phyloP scores from a whole-genome alignment of 169 alveolate genomes.

The Plasmodium vivax region DNA sequence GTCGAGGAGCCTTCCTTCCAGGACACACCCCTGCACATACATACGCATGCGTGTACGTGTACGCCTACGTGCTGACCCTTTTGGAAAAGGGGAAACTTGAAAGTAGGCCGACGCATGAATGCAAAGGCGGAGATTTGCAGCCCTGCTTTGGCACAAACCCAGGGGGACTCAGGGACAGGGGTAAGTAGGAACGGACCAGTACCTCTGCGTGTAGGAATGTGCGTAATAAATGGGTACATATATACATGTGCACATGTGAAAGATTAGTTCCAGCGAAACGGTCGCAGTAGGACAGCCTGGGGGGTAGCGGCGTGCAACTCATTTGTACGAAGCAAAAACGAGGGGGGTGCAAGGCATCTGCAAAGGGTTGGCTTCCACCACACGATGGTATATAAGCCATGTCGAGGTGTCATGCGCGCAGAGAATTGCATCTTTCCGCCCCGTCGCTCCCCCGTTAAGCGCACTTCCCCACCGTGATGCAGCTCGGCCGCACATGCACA shows the following conservation, averaged over 20 bases:
- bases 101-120: neutral
- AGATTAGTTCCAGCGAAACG: neutral
- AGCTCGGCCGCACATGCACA: conserved; percentile 24
- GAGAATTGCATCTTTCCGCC: neutral
- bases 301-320: neutral
- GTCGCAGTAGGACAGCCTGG: neutral
- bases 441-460: neutral
- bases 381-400: neutral
- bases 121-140: neutral
- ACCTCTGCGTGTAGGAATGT: neutral
- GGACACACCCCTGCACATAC: neutral
- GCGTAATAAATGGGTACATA: neutral
- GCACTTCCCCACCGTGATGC: neutral
- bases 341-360: neutral
- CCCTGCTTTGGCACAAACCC: neutral
- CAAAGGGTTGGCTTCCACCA: neutral
- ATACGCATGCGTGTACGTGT: neutral
- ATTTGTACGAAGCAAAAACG: neutral
- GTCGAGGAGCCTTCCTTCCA: neutral
- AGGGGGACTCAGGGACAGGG: neutral
- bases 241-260: neutral
- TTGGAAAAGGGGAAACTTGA: neutral
- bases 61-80: neutral
- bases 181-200: neutral
- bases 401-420: neutral